Evolutionary conservation across 2,329 filamentous ascomycete genomes (phyloP).

Genomic region (Pestalotiopsis sp.): DNA sequence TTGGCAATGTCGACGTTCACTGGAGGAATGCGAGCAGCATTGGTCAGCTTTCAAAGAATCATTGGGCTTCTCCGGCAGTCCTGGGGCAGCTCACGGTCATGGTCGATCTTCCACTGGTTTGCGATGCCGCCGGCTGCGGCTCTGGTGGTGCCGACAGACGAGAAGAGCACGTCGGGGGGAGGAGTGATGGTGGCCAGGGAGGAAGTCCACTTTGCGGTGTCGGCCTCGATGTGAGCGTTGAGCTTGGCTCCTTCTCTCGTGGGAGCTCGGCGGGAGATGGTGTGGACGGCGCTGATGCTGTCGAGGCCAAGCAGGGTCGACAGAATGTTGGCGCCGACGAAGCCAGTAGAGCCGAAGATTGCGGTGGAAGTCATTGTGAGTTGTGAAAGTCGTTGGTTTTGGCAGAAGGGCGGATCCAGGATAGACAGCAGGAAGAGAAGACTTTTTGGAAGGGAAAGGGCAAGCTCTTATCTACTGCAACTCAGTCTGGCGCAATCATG

Average conservation of each 20-base stretch:
- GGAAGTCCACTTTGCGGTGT: slow-evolving; percentile 68
- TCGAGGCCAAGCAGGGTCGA: slow-evolving; percentile 56
- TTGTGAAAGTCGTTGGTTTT: not conserved
- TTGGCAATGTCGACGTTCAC: slow-evolving; percentile 77
- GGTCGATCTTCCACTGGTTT: slow-evolving; percentile 84
- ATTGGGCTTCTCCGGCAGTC: not conserved
- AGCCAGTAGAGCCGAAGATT: slow-evolving; percentile 66
- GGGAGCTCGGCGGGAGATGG: slow-evolving; percentile 67
- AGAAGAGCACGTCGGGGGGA: slow-evolving; percentile 67
- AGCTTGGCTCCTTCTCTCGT: slow-evolving; percentile 59
- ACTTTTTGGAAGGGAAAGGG: not conserved
- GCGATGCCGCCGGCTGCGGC: slow-evolving; percentile 72
- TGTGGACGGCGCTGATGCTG: slow-evolving; percentile 55
- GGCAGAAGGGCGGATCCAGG: not conserved
- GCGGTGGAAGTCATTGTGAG: slow-evolving; percentile 46
- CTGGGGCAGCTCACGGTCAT: slow-evolving; percentile 51
- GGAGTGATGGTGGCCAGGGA: slow-evolving; percentile 57
- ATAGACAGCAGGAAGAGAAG: not conserved
- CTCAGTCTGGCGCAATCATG: not conserved
- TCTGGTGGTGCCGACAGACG: slow-evolving; percentile 77
- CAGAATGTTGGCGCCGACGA: slow-evolving; percentile 75
- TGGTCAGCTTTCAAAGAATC: not conserved
- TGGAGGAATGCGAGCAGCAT: slow-evolving; percentile 7
- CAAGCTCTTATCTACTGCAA: not conserved
- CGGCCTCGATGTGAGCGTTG: slow-evolving; percentile 63